Base-by-base conservation (phyloP, 345 rosid genomes). In the Ricinus communis region DNA sequence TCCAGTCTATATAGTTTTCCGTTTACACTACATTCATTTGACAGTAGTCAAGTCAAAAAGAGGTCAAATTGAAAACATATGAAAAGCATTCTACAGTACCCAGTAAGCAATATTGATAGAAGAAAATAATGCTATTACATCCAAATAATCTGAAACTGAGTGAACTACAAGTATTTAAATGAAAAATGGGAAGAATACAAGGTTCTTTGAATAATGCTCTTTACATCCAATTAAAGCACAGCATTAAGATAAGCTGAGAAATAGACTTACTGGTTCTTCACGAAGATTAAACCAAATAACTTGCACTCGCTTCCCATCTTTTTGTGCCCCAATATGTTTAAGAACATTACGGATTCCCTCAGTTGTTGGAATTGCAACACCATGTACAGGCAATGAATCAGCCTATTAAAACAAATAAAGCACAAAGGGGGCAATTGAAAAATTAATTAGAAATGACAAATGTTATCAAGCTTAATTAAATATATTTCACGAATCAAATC, bases 221-320 rank as follows among this genome's bases (percentile, higher is more conserved):
- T n/a, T n/a, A n/a, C n/a, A n/a, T n/a, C n/a, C n/a, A n/a, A n/a
- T n/a, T n/a, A n/a, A n/a, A n/a, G n/a, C n/a, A n/a, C n/a, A n/a
- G n/a, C n/a, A n/a, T n/a, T 14, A 4, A 38, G 14, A 27, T 45
- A 56, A 57, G 60, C 45, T 36, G 52, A 64, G 14, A 79, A 51
- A 68, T 61, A 40, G 24, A 22, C 36, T 73, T 88, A 91, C 97
- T 81, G 97, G 97, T 77, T 94, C 99, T 82, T 94, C 99, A 0
- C 99, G 93, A 58, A 94, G 97, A 79, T 85, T 90, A 83, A 94
- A 83, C 99, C 98, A 94, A 62, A 94, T 87, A 80, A 91, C 87
- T 74, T 79, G 76, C 8, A 82, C 85, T 77, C 74, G 82, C 72
- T 76, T 83, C 63, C 85, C 86, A 22, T 87, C 92, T 71, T 82